phyloP scores from a whole-genome alignment of 176 grass and related monocot species.

The Oryza nivara region DNA sequence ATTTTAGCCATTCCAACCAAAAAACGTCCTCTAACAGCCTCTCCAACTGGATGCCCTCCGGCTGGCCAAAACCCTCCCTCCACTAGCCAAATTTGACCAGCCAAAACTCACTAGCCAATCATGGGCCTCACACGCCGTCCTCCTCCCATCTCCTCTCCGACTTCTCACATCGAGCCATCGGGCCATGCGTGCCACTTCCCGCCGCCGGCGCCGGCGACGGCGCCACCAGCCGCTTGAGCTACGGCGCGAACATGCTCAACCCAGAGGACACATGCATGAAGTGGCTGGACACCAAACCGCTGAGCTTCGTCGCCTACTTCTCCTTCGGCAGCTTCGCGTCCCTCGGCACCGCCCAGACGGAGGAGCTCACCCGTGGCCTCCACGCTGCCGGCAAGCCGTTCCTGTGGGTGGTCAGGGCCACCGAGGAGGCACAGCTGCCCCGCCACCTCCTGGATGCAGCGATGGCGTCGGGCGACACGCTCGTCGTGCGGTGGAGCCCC shows the following conservation, averaged over 20 bases:
- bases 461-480: slow-evolving; percentile 40
- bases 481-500: slow-evolving; percentile 59
- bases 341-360: slow-evolving; percentile 42
- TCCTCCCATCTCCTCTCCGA: too few species aligned
- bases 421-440: slow-evolving; percentile 42
- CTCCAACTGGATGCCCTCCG: too few species aligned
- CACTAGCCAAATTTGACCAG: too few species aligned
- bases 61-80: too few species aligned
- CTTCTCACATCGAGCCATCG: slow-evolving; percentile 6
- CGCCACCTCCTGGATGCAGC: slow-evolving; percentile 17
- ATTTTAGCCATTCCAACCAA: too few species aligned
- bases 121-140: too few species aligned
- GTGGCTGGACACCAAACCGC: slow-evolving; percentile 56
- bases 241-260: slow-evolving; percentile 54
- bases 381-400: slow-evolving; percentile 42
- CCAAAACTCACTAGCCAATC: too few species aligned
- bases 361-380: slow-evolving; percentile 57
- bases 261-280: slow-evolving; percentile 58
- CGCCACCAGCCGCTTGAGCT: slow-evolving; percentile 1
- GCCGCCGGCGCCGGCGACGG: not conserved
- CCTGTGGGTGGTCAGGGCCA: slow-evolving; percentile 69
- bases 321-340: slow-evolving; percentile 75
- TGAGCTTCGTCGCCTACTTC: slow-evolving; percentile 55
- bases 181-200: slow-evolving; percentile 57
- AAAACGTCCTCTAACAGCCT: too few species aligned